phyloP scores from a whole-genome alignment of 2,329 filamentous ascomycete species.

The Rhynchosporium agropyri region DNA sequence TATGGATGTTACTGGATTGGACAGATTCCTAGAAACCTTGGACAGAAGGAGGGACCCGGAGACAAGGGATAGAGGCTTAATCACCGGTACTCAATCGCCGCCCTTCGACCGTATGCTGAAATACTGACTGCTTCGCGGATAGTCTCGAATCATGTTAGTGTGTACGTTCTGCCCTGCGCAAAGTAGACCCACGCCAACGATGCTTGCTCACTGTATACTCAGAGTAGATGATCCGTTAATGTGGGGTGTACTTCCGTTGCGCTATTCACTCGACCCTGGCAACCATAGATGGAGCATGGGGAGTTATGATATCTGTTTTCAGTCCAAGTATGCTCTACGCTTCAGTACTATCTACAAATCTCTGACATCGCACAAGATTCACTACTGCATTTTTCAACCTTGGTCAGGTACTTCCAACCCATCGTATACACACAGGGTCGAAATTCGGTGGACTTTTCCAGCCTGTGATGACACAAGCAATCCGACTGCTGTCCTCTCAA shows the following conservation, averaged over 20 bases:
- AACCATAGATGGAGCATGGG: slow-evolving; percentile 89
- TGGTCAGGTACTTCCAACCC: slow-evolving; percentile 89
- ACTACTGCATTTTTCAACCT: slow-evolving; percentile 80
- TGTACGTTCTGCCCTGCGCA: slow-evolving; percentile 61
- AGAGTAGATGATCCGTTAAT: slow-evolving; percentile 93
- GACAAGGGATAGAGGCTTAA: slow-evolving; percentile 71
- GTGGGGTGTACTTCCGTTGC: slow-evolving; percentile 84
- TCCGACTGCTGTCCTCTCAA: slow-evolving; percentile 74
- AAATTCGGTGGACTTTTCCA: slow-evolving; percentile 82
- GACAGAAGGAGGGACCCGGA: slow-evolving; percentile 71
- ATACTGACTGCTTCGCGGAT: slow-evolving; percentile 26
- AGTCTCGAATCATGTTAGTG: slow-evolving; percentile 88
- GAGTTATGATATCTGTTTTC: slow-evolving; percentile 94
- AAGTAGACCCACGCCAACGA: neutral
- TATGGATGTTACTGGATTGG: slow-evolving; percentile 76
- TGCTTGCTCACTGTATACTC: slow-evolving; percentile 32
- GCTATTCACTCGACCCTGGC: slow-evolving; percentile 69
- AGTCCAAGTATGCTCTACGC: slow-evolving; percentile 63
- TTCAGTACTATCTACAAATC: neutral
- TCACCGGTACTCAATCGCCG: slow-evolving; percentile 65
- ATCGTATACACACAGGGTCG: slow-evolving; percentile 72
- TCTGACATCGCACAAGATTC: slow-evolving; percentile 50
- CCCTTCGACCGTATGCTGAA: neutral
- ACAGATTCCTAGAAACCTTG: slow-evolving; percentile 73
- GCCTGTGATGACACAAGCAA: slow-evolving; percentile 81